These are phyloP conservation scores for Leishmania major DNA, from an alignment of 208 protist species.

Conservation along the genomic window DNA sequence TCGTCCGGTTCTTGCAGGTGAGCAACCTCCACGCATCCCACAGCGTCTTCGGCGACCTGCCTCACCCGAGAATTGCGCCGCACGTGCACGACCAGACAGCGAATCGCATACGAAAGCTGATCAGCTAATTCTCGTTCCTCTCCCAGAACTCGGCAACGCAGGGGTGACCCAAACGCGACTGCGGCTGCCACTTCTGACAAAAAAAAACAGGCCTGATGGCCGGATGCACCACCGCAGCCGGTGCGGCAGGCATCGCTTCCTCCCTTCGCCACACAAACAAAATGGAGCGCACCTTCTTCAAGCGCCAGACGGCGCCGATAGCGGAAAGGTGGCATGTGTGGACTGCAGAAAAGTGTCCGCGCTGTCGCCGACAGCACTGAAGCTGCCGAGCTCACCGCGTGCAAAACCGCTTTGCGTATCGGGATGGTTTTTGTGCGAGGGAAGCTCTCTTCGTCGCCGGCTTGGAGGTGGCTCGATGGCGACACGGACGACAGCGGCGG, in stretches of 20 bases:
- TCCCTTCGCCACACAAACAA: not conserved
- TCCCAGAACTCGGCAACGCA: not conserved
- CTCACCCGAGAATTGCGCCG: conserved; percentile 24
- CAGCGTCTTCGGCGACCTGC: conserved; percentile 42
- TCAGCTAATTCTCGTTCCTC: conserved; percentile 29
- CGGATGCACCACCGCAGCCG: no score
- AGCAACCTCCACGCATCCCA: conserved; percentile 65
- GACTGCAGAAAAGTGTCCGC: conserved; percentile 38
- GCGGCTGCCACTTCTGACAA: no score
- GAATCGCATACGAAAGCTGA: conserved; percentile 35
- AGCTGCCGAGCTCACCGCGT: conserved; percentile 20
- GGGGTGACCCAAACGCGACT: not conserved
- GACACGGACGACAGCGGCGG: not conserved
- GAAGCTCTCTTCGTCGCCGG: not conserved
- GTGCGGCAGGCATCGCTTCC: not conserved
- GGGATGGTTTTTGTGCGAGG: not conserved
- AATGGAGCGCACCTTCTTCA: conserved; percentile 29
- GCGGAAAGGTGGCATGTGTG: conserved; percentile 42
- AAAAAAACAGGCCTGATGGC: no score
- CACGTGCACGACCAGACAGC: conserved; percentile 21
- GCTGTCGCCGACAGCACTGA: conserved; percentile 46
- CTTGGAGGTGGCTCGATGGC: not conserved
- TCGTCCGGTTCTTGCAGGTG: conserved; percentile 49
- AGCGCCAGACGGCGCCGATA: conserved; percentile 49
- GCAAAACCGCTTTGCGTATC: conserved; percentile 13